These are phyloP conservation scores for Aspergillus caelatus DNA, from an alignment of 2,329 filamentous ascomycete genomes.

Conservation along the genomic window DNA sequence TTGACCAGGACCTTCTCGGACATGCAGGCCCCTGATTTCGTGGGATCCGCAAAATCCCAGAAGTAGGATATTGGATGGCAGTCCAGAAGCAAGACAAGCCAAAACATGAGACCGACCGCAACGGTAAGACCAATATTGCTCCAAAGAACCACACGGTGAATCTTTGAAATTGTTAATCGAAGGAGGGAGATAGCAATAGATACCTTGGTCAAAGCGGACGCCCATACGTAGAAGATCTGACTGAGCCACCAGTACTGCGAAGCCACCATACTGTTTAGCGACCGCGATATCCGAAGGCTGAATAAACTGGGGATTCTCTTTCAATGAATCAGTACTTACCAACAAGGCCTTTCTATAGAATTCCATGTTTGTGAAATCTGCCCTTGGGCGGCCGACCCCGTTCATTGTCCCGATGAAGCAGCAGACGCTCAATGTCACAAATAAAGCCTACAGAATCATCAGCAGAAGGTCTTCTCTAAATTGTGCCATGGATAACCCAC, in stretches of 20 bases:
- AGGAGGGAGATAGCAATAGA: constrained; percentile 57
- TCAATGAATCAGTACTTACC: too few relatives aligned
- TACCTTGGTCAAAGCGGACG: constrained; percentile 50
- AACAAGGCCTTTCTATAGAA: too few relatives aligned
- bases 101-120: constrained; percentile 49
- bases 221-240: constrained; percentile 53
- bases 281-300: too few relatives aligned
- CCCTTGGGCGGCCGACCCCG: too few relatives aligned
- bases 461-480: too few relatives aligned
- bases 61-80: constrained; percentile 54
- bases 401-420: too few relatives aligned
- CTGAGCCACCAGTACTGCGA: constrained; percentile 52
- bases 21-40: constrained; percentile 43
- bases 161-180: constrained; percentile 46
- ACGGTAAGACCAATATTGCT: constrained; percentile 46
- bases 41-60: constrained; percentile 41
- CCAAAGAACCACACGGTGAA: constrained; percentile 49
- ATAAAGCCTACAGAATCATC: too few relatives aligned
- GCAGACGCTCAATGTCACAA: too few relatives aligned
- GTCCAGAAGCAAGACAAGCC: constrained; percentile 55
- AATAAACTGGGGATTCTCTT: too few relatives aligned
- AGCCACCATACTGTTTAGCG: too few relatives aligned
- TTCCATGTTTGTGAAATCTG: too few relatives aligned
- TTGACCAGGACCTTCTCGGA: constrained; percentile 49
- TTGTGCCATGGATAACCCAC: too few relatives aligned